These are phyloP conservation scores for Verticillium nonalfalfae DNA, from an alignment of 2,329 filamentous ascomycete genomes.

Conservation along the genomic window DNA sequence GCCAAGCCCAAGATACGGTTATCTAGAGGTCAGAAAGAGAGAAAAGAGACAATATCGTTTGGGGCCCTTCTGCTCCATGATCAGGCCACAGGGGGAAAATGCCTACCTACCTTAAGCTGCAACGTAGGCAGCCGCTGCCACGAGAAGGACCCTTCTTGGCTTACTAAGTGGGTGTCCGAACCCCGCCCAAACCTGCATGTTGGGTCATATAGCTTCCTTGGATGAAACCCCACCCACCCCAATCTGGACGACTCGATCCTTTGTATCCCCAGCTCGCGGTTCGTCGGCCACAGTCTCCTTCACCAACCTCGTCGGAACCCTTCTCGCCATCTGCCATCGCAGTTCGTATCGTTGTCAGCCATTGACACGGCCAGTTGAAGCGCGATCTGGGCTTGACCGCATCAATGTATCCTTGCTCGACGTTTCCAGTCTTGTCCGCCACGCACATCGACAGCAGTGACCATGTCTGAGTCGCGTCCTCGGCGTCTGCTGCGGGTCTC, in stretches of 20 bases:
- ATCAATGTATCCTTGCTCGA: background rate
- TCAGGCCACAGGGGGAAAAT: no score
- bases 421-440: background rate
- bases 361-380: background rate
- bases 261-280: background rate
- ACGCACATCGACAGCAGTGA: background rate
- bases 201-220: no score
- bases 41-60: no score
- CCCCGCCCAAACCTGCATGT: background rate
- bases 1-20: no score
- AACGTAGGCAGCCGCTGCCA: no score
- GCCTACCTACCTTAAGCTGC: no score
- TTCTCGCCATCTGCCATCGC: background rate
- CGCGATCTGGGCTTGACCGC: background rate
- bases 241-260: no score
- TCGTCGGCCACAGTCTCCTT: background rate
- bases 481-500: background rate
- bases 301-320: background rate
- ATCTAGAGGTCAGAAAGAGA: no score
- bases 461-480: background rate
- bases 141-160: background rate
- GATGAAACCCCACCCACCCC: no score
- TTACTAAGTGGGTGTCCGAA: background rate
- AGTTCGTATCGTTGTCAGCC: background rate
- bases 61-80: no score